Conservation (phyloP, 176 grass and related monocot species). For the Juncus inflexus region DNA sequence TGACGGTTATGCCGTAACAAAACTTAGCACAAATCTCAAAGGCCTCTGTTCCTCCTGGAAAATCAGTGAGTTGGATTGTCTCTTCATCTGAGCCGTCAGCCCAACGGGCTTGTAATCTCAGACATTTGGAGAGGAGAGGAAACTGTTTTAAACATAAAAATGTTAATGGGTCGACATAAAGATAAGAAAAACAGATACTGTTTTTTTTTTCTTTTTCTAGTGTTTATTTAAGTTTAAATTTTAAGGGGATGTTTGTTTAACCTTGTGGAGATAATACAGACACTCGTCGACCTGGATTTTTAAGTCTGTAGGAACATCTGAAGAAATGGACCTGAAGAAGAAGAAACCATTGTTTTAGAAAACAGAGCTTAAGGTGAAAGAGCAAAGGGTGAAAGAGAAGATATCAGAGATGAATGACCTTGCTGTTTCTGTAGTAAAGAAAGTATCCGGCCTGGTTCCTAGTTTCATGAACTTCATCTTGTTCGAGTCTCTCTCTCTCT, state of each 20-base stretch:
- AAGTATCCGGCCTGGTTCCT: slow-evolving; percentile 67
- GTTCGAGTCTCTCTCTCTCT: slow-evolving; percentile 7
- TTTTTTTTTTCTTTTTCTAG: too few species aligned
- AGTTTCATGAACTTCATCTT: slow-evolving; percentile 99
- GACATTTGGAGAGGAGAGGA: slow-evolving; percentile 84
- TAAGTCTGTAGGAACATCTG: slow-evolving; percentile 86
- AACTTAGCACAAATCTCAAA: slow-evolving; percentile 93
- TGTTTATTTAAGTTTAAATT: too few species aligned
- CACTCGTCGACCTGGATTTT: slow-evolving; percentile 62
- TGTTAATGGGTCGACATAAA: background rate
- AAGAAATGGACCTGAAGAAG: slow-evolving; percentile 59
- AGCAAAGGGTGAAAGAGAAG: slow-evolving; percentile 16
- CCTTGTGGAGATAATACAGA: slow-evolving; percentile 88
- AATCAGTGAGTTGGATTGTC: slow-evolving; percentile 43
- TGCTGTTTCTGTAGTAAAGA: slow-evolving; percentile 61
- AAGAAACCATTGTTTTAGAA: background rate
- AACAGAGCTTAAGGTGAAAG: background rate
- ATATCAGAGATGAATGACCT: slow-evolving; percentile 37
- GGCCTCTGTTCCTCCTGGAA: slow-evolving; percentile 68
- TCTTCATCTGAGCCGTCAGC: slow-evolving; percentile 32
- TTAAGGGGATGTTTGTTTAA: slow-evolving; percentile 3
- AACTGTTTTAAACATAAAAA: slow-evolving; percentile 40
- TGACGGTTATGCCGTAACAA: slow-evolving; percentile 86
- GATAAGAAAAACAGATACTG: background rate
- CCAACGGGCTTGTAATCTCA: slow-evolving; percentile 73